These are phyloP conservation scores for Clavulina sp. DNA, from an alignment of 768 basidiomycete genomes.

Conservation along the genomic window DNA sequence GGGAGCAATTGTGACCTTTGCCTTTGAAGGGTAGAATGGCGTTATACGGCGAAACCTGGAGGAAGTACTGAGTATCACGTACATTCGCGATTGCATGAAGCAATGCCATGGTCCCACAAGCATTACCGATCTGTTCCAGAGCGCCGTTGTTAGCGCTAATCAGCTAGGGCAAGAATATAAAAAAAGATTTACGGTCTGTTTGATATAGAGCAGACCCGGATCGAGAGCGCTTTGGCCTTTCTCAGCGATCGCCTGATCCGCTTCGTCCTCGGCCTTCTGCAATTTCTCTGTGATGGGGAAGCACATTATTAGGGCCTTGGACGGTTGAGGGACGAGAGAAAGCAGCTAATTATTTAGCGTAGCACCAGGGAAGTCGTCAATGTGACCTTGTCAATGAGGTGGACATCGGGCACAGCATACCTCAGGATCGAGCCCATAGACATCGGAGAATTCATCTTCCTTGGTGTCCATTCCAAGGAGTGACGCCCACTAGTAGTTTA, in stretches of 20 bases:
- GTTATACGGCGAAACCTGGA: constrained; percentile 5
- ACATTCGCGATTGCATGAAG: constrained; percentile 75
- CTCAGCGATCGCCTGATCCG: constrained; percentile 37
- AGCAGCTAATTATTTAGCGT: constrained; percentile 34
- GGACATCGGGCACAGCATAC: constrained; percentile 20
- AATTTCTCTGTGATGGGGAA: constrained; percentile 51
- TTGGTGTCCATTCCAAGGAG: constrained; percentile 41
- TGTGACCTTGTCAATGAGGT: neutral
- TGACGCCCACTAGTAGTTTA: constrained; percentile 41
- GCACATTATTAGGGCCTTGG: constrained; percentile 69
- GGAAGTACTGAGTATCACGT: constrained; percentile 16
- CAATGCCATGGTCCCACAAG: constrained; percentile 77
- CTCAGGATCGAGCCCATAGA: constrained; percentile 56
- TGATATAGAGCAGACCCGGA: constrained; percentile 65
- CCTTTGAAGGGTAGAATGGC: constrained; percentile 21
- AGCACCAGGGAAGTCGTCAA: neutral
- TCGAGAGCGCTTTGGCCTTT: constrained; percentile 34
- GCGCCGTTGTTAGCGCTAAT: neutral
- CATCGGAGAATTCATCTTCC: constrained; percentile 41
- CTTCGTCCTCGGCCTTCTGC: constrained; percentile 33
- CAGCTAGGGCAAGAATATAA: neutral
- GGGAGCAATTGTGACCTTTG: constrained; percentile 37
- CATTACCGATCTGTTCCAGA: constrained; percentile 49
- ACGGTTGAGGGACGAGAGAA: constrained; percentile 47
- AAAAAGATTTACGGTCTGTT: constrained; percentile 51